Conservation (phyloP, 169 alveolate species). For the Cryptosporidium sp. region DNA sequence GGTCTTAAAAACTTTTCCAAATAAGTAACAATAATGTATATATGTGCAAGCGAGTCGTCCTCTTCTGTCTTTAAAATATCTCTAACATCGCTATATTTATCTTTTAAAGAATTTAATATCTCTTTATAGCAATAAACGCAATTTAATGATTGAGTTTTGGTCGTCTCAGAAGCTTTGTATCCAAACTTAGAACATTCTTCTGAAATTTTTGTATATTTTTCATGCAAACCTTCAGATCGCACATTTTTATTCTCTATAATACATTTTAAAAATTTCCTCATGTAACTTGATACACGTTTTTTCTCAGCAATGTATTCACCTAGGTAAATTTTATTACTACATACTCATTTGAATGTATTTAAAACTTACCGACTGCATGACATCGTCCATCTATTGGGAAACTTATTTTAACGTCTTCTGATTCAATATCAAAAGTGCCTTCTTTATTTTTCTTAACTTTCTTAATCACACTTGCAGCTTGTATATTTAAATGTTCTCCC, state of each 20-base stretch:
- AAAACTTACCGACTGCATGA: conserved; percentile 12
- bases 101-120: conserved; percentile 5
- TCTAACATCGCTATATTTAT: background rate
- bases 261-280: background rate
- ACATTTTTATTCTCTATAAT: background rate
- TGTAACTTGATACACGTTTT: background rate
- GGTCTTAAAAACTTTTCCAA: conserved; percentile 15
- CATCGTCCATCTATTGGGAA: conserved; percentile 6
- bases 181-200: conserved; percentile 22
- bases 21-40: conserved; percentile 3
- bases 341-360: background rate
- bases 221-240: background rate
- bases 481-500: background rate
- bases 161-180: background rate
- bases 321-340: background rate
- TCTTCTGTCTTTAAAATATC: background rate
- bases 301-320: conserved; percentile 18
- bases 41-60: background rate
- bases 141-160: background rate
- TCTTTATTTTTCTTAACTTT: background rate
- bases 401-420: background rate
- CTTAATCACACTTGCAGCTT: background rate
- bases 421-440: background rate
- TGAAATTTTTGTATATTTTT: background rate
- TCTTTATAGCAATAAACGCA: conserved; percentile 44